phyloP scores from a whole-genome alignment of 257 asterid species.

The Anisodus tanguticus region DNA sequence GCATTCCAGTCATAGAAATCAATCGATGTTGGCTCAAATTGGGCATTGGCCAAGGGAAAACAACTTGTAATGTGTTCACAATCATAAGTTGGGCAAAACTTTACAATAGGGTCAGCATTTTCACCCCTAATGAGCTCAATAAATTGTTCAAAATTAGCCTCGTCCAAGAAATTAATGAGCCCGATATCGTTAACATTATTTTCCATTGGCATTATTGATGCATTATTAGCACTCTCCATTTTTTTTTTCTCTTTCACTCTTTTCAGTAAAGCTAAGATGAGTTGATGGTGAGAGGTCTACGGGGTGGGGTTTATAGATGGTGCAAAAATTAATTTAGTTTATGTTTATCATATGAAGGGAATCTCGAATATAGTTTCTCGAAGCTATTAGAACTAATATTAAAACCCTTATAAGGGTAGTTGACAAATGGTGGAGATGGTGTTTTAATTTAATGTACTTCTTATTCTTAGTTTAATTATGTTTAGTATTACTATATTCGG shows the following conservation, averaged over 20 bases:
- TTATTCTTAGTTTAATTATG: not conserved
- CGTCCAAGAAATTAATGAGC: constrained; percentile 60
- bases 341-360: constrained; percentile 42
- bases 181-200: constrained; percentile 42
- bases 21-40: constrained; percentile 24
- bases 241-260: not conserved
- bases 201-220: constrained; percentile 29
- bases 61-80: constrained; percentile 34
- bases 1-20: constrained; percentile 48
- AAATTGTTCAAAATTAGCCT: constrained; percentile 53
- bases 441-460: not conserved
- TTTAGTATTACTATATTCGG: not conserved
- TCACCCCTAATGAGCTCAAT: constrained; percentile 54
- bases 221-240: constrained; percentile 41
- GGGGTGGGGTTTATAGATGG: constrained; percentile 32
- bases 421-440: not conserved
- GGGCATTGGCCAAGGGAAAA: not conserved
- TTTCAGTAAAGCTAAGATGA: not conserved
- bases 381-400: not conserved
- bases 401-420: not conserved
- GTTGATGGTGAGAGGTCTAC: constrained; percentile 27
- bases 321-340: not conserved
- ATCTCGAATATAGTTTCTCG: constrained; percentile 29
- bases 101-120: constrained; percentile 36
- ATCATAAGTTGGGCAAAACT: constrained; percentile 36